phyloP scores from a whole-genome alignment of 176 grass and related monocot genomes.

The Cocos nucifera region DNA sequence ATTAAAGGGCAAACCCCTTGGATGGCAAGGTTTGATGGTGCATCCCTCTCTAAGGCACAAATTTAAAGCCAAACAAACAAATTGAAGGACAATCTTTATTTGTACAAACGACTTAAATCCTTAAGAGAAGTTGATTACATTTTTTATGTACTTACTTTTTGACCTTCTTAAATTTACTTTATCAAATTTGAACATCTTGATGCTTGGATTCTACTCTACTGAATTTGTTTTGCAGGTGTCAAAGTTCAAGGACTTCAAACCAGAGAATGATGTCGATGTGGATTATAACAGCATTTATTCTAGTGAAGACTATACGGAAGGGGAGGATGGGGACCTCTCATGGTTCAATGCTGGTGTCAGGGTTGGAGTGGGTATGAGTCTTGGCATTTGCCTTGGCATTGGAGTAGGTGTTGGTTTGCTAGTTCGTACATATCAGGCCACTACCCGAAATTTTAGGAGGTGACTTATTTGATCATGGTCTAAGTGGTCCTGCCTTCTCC shows the following conservation, averaged over 20 bases:
- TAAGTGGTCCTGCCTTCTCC: neutral
- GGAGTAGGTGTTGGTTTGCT: conserved; percentile 77
- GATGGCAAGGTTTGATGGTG: no score
- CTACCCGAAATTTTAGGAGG: conserved; percentile 57
- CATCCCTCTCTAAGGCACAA: no score
- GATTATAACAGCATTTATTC: conserved; percentile 54
- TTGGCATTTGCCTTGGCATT: conserved; percentile 80
- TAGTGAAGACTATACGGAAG: conserved; percentile 56
- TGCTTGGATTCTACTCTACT: conserved; percentile 1
- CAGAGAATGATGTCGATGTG: conserved; percentile 39
- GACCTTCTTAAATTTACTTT: no score
- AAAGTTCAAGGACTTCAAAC: conserved; percentile 41
- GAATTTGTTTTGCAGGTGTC: conserved; percentile 44
- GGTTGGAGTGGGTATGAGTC: conserved; percentile 82
- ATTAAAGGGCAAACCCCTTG: no score
- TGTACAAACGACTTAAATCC: no score
- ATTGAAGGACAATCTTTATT: no score
- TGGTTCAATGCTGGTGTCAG: conserved; percentile 94
- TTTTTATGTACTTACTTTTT: no score
- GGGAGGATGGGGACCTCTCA: conserved; percentile 79
- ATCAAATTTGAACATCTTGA: no score
- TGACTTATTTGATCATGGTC: conserved; percentile 41
- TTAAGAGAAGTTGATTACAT: no score
- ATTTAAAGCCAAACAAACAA: no score
- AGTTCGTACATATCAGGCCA: conserved; percentile 73